Base-by-base conservation (phyloP, 352 stramenopile species). In the Phytopythium kandeliae region DNA sequence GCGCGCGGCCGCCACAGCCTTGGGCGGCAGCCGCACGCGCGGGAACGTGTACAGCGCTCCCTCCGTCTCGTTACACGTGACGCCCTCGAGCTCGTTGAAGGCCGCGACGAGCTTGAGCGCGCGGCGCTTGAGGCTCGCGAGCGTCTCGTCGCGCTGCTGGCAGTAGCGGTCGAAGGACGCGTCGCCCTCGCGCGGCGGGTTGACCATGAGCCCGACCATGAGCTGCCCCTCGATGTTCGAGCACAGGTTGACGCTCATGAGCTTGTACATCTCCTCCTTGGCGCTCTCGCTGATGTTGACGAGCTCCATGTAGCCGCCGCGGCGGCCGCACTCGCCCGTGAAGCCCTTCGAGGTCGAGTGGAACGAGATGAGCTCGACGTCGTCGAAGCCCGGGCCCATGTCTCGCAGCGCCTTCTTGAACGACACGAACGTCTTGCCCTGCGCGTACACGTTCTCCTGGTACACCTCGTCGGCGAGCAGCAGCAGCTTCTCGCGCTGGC, bases 1-100 rank as follows among this genome's bases (percentile, higher is more conserved):
- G 50, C 85, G 65, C 2, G 94, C 94, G 16, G 73, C 86, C 28
- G 85, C 83, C 34, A 98, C 78, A 1, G 84, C 87, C 62, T 90
- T 92, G 31, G 67, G 12, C 16, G 97, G 90, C 42, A 99, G 76
- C 40, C 86, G 81, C 49, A 99, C 85, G 43, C 78, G 78, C 13
- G 97, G 96, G 78, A 99, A 99, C 50, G 96, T 98, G 78, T 99
- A 99, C 92, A 99, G 97, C 6, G 97, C 92, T 44, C 97, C 97
- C 63, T 99, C 92, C 3, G 95, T 93, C 55, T 95, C 86, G 55
- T 98, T 96, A 71, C 96, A 99, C 17, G 85, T 96, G 47, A 99
- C 93, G 33, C 97, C 97, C 30, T 97, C 89, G 43, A 99, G 85
- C 37, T 90, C 59, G 69, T 99, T 98, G 34, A 99, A 93, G 5